These are phyloP conservation scores for Fusarium sp. DNA, from an alignment of 2,329 filamentous ascomycete genomes.

Conservation along the genomic window DNA sequence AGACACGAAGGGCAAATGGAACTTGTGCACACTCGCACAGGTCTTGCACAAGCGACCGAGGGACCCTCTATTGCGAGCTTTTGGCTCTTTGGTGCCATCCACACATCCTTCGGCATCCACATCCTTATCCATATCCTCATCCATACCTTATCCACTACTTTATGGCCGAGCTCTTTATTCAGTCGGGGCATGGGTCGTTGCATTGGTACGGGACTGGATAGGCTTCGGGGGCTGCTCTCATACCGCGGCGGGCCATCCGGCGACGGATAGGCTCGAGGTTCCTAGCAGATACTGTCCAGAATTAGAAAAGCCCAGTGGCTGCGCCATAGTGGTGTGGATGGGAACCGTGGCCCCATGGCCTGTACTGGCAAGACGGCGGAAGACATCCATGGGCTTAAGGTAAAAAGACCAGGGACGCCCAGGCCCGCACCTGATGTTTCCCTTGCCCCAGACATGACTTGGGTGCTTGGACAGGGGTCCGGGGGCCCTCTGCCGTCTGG, in stretches of 20 bases:
- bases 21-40: slow-evolving; percentile 41
- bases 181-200: slow-evolving; percentile 49
- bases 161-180: slow-evolving; percentile 51
- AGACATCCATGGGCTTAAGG: slow-evolving; percentile 38
- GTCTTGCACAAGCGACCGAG: slow-evolving; percentile 42
- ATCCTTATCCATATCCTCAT: slow-evolving; percentile 27
- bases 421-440: slow-evolving; percentile 49
- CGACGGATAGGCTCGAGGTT: slow-evolving; percentile 43
- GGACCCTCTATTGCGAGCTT: slow-evolving; percentile 29
- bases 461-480: slow-evolving; percentile 44
- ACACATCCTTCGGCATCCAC: slow-evolving; percentile 27
- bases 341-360: slow-evolving; percentile 38
- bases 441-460: slow-evolving; percentile 51
- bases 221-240: slow-evolving; percentile 45
- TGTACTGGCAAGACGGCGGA: slow-evolving; percentile 39
- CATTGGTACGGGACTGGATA: slow-evolving; percentile 43
- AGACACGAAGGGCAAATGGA: slow-evolving; percentile 28
- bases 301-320: slow-evolving; percentile 56
- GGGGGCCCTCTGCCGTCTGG: slow-evolving; percentile 50
- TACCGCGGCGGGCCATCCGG: slow-evolving; percentile 52
- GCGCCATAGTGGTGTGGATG: slow-evolving; percentile 53
- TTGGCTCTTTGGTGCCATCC: slow-evolving; percentile 32
- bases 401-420: slow-evolving; percentile 33
- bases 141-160: slow-evolving; percentile 48
- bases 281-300: slow-evolving; percentile 50